Evolutionary conservation across 306 rosid genomes (phyloP).

Genomic region (Crotalaria pallida): DNA sequence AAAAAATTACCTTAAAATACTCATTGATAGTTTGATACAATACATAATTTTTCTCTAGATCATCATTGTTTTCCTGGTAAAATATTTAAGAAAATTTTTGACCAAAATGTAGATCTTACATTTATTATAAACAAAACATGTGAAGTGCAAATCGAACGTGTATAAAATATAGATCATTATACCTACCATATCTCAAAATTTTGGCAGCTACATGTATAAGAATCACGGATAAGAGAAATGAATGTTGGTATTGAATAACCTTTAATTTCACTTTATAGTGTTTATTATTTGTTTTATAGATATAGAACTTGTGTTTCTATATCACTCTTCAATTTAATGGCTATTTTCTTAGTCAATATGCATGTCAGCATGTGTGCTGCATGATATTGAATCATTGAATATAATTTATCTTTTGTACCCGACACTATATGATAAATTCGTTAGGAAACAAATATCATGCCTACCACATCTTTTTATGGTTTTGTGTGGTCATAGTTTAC

Average conservation of each 20-base stretch:
- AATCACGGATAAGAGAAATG: neutral
- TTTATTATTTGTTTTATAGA: constrained; percentile 8
- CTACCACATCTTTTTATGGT: constrained; percentile 9
- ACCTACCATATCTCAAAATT: constrained; percentile 30
- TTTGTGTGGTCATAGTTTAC: neutral
- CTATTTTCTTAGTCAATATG: constrained; percentile 10
- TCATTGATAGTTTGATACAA: too few relatives aligned
- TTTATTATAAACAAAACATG: neutral
- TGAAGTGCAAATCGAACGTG: constrained; percentile 37
- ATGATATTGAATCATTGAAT: neutral
- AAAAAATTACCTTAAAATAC: too few relatives aligned
- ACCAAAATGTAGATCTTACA: neutral
- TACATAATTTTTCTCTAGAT: neutral
- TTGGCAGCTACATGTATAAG: constrained; percentile 6
- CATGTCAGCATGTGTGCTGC: neutral
- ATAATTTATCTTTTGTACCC: constrained; percentile 21
- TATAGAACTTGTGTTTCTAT: constrained; percentile 15
- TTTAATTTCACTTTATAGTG: neutral
- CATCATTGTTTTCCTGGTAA: neutral
- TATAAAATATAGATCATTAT: constrained; percentile 14
- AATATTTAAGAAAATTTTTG: neutral
- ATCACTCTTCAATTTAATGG: neutral
- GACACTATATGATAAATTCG: constrained; percentile 16
- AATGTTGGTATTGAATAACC: neutral
- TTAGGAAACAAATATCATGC: constrained; percentile 1